Evolutionary conservation across 148 eudicot genomes (phyloP).

Genomic region (Euryodendron excelsum): DNA sequence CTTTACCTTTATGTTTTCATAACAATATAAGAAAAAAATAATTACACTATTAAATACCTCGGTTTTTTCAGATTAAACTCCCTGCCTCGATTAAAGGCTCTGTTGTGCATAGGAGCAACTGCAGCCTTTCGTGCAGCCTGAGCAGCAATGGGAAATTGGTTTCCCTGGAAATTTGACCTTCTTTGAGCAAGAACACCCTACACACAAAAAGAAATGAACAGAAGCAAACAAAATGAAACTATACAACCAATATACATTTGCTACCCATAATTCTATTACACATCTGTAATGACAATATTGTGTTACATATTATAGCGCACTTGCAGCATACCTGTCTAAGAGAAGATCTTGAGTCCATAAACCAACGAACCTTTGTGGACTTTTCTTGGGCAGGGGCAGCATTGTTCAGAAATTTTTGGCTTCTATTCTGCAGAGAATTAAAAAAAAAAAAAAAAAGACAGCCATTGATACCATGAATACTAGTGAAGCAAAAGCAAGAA

Average conservation of each 20-base stretch:
- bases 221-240: background rate
- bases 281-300: background rate
- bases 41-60: conserved; percentile 41
- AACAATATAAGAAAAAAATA: background rate
- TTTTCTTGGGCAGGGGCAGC: conserved; percentile 54
- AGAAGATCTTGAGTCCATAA: conserved; percentile 73
- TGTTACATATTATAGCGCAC: background rate
- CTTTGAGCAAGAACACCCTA: conserved; percentile 82
- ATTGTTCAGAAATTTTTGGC: conserved; percentile 36
- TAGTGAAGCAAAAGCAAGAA: conserved; percentile 9
- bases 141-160: conserved; percentile 61
- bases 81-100: conserved; percentile 42
- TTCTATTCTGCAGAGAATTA: conserved; percentile 52
- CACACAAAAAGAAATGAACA: conserved; percentile 2
- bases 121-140: conserved; percentile 70
- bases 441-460: background rate
- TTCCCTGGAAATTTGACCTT: conserved; percentile 74
- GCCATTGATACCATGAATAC: background rate
- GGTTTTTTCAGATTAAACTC: conserved; percentile 51
- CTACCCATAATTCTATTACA: background rate
- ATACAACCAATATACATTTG: background rate
- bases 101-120: conserved; percentile 56
- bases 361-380: conserved; percentile 49
- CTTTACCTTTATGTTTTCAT: background rate
- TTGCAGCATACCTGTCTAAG: conserved; percentile 70